Base-by-base conservation (phyloP, 352 stramenopile species). In the Pythium brassicae region DNA sequence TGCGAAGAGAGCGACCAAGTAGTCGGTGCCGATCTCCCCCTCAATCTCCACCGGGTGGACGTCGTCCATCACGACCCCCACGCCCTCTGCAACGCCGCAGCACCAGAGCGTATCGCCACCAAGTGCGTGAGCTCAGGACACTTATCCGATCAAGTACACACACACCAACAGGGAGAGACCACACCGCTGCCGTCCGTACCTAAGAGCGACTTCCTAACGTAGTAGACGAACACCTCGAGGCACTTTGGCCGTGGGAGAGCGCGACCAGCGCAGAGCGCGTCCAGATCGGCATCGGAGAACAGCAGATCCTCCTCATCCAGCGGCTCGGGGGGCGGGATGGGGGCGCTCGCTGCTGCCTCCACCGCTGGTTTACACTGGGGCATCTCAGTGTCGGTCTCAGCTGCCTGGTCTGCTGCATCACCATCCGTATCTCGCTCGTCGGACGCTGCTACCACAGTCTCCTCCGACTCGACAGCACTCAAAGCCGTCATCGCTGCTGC, bases 11-110 rank as follows among this genome's bases (percentile, higher is more conserved):
- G 59, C 54, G 10, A 92, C 53, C 43, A 92, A 55, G 50, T 85
- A 88, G 52, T 89, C 74, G 11, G 72, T 34, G 29, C 51, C 50
- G n/a, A 81, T 53, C 26, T 45, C 29, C n/a, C 37, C n/a, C 15
- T 57, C 59, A 10, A 86, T 50, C 37, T 89, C 74, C 6, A 3
- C 44, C 12, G 78, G 76, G 23, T 83, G 72, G 9, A 92, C 65
- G 49, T 87, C 77, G 46, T 92, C 81, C 39, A 89, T 42, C 20
- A 88, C 64, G 35, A 89, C 65, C 2, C 81, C 81, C 9, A 88
- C 60, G 34, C 79, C 79, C 42, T 60, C 75, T 79, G 61, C 40
- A 27, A 19, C 44, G 19, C 8, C 25, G 17, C n/a, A 26, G 8
- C 4, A 40, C 4, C 15, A 53, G 19, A 29, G 4, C 20, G 2